Conservation (phyloP, 345 rosid species). For the Populus euphratica region DNA sequence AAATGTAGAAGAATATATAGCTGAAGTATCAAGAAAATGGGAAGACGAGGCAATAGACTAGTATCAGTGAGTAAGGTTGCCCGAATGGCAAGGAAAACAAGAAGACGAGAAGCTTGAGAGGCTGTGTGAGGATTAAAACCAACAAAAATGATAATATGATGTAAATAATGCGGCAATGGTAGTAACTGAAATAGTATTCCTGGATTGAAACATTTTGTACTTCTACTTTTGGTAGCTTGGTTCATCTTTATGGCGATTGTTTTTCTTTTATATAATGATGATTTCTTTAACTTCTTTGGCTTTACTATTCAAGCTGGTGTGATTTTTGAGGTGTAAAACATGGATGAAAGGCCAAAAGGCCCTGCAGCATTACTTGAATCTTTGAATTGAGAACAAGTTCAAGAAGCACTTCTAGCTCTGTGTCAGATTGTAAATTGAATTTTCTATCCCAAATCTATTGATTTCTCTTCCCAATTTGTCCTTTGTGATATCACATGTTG, state of each 20-base stretch:
- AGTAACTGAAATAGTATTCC: constrained; percentile 1
- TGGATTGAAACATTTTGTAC: neutral
- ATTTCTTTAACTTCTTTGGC: constrained; percentile 7
- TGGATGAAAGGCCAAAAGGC: neutral
- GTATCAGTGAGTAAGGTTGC: neutral
- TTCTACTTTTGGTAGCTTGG: constrained; percentile 14
- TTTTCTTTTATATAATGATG: neutral
- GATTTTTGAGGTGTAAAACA: constrained; percentile 11
- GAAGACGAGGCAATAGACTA: neutral
- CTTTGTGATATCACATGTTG: constrained; percentile 31
- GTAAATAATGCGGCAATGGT: neutral
- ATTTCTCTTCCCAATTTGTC: constrained; percentile 35
- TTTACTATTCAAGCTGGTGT: constrained; percentile 6
- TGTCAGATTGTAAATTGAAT: constrained; percentile 21
- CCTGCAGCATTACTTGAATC: neutral
- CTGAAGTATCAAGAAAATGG: neutral
- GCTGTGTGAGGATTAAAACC: neutral
- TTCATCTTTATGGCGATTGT: constrained; percentile 8
- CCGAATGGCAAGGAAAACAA: neutral
- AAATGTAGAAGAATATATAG: neutral
- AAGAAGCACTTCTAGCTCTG: neutral
- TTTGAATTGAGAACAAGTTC: neutral
- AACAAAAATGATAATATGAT: neutral
- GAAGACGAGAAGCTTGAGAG: neutral
- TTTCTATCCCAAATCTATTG: constrained; percentile 7